Base-by-base conservation (phyloP, 116 monocot genomes). In the Dioscorea cayenensis region DNA sequence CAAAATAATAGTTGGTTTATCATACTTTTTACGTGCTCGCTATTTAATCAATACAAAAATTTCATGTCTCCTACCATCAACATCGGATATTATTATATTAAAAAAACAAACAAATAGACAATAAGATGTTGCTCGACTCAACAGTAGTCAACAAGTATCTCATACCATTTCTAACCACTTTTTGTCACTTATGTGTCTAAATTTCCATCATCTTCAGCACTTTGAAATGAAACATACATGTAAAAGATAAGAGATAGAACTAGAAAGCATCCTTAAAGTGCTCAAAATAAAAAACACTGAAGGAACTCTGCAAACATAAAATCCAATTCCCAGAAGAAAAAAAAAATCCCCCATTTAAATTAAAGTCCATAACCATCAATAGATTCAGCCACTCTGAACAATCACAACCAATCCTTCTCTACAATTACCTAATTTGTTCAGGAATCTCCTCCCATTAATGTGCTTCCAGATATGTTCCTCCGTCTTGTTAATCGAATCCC, bases 391-490 rank as follows among this genome's bases (percentile, higher is more conserved):
- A 49, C 2, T 17, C 27, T 16, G 23, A 35, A 36, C 55, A 17
- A 70, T 16, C 5, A 28, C 11, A 20, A 67, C 49, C 1, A 70
- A n/a, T 29, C 19, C 7, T 59, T 50, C 43, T 43, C 43, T 43
- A 0, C 11, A 23, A 71, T 7, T 67, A 92, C 96, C 87, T 79
- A 96, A 76, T 79, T 86, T 87, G 28, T 92, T 84, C n/a, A 64
- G 76, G 61, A 96, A 96, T 58, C 84, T 87, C 82, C 69, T 92
- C 32, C 96, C 96, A 65, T 27, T 88, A 5, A 96, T 84, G 71
- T 96, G 96, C 83, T 88, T 96, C 96, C 96, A 96, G 59, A 96
- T 90, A 51, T 96, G 96, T 55, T 92, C 90, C 69, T 92, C 96
- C 4, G 88, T 72, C 66, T 96, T 96, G 52, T 96, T 96, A 28